Base-by-base conservation (phyloP, 257 asterid species). In the Lycium barbarum region DNA sequence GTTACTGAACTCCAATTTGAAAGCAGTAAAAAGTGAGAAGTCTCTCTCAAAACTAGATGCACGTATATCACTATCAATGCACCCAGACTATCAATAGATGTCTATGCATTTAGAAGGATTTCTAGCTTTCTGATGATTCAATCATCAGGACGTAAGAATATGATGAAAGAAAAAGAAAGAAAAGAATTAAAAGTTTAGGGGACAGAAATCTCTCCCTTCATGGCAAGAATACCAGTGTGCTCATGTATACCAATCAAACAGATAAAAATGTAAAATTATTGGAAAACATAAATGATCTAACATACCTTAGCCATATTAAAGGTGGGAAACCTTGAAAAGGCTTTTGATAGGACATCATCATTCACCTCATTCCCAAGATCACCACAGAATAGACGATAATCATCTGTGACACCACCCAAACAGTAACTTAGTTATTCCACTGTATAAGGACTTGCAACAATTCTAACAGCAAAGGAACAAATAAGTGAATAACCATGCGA, bases 351-450 rank as follows among this genome's bases (percentile, higher is more conserved):
- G 66, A 94, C 98, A 74, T 95, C 98, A 88, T 96, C 98, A 84
- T 96, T 95, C 92, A 96, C 99, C 93, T 95, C 99, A 88, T 95
- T 95, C 85, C 99, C 99, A 88, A 95, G 99, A 90, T 95, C 97
- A 59, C 99, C 98, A 86, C 99, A 95, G 85, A 96, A 96, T 59
- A 95, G 92, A 55, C 98, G 98, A 89, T 88, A 91, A 88, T 95
- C 99, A 94, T 95, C 97, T 95, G 97, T 86, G 85, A 20, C 61
- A 47, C 81, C 59, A 20, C 11, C 38, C n/a, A 2, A n/a, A 73
- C 18, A 73, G 59, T 13, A n/a, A n/a, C n/a, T n/a, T n/a, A 73
- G 80, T 73, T 47, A 73, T 47, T 73, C 43, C 40, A 47, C 61
- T 5, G 15, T 47, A 47, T 17, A 20, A 47, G 17, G 40, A 47